Evolutionary conservation across 306 rosid species (phyloP).

Genomic region (Vachellia collinsii): DNA sequence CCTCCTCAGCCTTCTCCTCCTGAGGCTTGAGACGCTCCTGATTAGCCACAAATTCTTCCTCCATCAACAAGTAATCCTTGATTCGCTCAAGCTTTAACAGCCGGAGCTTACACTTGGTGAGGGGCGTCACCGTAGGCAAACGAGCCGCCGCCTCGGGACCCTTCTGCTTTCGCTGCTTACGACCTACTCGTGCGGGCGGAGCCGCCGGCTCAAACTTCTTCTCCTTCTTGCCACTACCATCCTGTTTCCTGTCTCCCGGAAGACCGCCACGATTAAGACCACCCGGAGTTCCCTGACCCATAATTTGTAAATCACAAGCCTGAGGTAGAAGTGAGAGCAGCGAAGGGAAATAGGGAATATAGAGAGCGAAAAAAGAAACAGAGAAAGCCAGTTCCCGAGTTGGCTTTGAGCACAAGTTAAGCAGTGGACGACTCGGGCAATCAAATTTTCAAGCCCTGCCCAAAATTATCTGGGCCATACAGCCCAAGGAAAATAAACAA

Average conservation of each 20-base stretch:
- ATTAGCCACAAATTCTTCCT: conserved; percentile 92
- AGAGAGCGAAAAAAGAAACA: background rate
- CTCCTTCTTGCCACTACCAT: conserved; percentile 82
- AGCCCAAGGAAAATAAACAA: too few species aligned
- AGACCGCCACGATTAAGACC: conserved; percentile 80
- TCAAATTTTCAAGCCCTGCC: background rate
- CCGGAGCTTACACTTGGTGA: conserved; percentile 85
- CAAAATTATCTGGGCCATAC: background rate
- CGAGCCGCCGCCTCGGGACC: conserved; percentile 97
- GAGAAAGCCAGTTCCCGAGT: background rate
- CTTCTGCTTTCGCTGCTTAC: conserved; percentile 94
- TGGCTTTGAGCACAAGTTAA: background rate
- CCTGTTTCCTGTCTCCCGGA: conserved; percentile 81
- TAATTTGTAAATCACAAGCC: background rate
- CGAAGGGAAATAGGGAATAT: background rate
- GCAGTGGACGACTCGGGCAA: background rate
- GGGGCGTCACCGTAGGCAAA: conserved; percentile 89
- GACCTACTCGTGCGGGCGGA: conserved; percentile 92
- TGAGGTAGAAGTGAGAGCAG: background rate
- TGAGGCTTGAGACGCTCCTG: conserved; percentile 96
- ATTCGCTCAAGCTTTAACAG: conserved; percentile 89
- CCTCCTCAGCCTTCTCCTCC: conserved; percentile 98
- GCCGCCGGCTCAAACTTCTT: conserved; percentile 96
- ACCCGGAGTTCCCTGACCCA: conserved; percentile 99
- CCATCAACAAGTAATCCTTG: conserved; percentile 91